These are phyloP conservation scores for Hemileccinum rubropunctum DNA, from an alignment of 768 basidiomycete genomes.

Conservation along the genomic window DNA sequence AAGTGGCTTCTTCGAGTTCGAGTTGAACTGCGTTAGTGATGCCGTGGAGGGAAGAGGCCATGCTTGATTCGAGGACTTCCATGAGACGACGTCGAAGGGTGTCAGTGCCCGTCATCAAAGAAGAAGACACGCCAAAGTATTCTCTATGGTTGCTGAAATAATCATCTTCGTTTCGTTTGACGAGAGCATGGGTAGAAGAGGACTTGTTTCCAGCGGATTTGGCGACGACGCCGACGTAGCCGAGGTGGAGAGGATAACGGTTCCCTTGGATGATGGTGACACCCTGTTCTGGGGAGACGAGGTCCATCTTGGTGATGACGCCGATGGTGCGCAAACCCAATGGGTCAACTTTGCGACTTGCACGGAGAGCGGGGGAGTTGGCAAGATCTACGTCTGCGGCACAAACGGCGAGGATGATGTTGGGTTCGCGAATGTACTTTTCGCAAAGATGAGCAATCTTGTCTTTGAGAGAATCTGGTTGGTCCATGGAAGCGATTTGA, in stretches of 20 bases:
- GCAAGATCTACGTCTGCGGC: slow-evolving; percentile 98
- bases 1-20: slow-evolving; percentile 94
- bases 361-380: slow-evolving; percentile 93
- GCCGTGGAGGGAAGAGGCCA: slow-evolving; percentile 93
- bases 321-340: slow-evolving; percentile 94
- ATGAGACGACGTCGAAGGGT: slow-evolving; percentile 88
- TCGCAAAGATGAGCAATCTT: slow-evolving; percentile 90
- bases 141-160: slow-evolving; percentile 67
- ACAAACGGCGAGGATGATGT: slow-evolving; percentile 98
- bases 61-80: slow-evolving; percentile 96
- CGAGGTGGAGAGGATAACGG: slow-evolving; percentile 94
- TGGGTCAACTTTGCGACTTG: slow-evolving; percentile 92
- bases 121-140: slow-evolving; percentile 56
- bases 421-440: slow-evolving; percentile 98
- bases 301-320: slow-evolving; percentile 98
- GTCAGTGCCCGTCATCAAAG: slow-evolving; percentile 87
- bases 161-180: slow-evolving; percentile 57
- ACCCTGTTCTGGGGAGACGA: slow-evolving; percentile 84
- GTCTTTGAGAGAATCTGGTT: slow-evolving; percentile 91
- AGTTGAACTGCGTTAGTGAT: slow-evolving; percentile 97
- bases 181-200: slow-evolving; percentile 45
- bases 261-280: slow-evolving; percentile 81
- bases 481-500: slow-evolving; percentile 92
- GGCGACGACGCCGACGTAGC: slow-evolving; percentile 95
- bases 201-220: slow-evolving; percentile 65